phyloP scores from a whole-genome alignment of 768 basidiomycete species.

The Amanita exitialis region DNA sequence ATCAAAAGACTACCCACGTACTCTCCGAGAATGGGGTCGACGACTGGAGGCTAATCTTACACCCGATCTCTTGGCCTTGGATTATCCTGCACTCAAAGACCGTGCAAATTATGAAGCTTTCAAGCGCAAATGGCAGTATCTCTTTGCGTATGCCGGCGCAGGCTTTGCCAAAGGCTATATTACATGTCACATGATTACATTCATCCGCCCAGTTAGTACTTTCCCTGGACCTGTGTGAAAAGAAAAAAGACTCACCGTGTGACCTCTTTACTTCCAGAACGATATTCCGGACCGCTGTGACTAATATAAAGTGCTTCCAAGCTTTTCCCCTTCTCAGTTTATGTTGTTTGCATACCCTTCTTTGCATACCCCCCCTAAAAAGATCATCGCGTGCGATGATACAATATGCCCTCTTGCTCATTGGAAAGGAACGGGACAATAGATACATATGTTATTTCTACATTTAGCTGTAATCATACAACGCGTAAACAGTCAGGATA shows the following conservation, averaged over 20 bases:
- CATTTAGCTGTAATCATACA: background rate
- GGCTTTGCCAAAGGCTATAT: slow-evolving; percentile 77
- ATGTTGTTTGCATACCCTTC: background rate
- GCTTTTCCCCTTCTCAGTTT: background rate
- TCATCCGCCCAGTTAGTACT: slow-evolving; percentile 47
- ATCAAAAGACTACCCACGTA: slow-evolving; percentile 69
- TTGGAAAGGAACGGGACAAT: slow-evolving; percentile 3
- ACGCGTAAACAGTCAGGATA: background rate
- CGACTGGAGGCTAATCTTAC: slow-evolving; percentile 59
- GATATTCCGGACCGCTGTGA: slow-evolving; percentile 41
- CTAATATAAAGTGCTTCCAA: slow-evolving; percentile 17
- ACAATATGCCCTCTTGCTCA: slow-evolving; percentile 9
- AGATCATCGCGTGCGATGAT: background rate
- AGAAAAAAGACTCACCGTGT: slow-evolving; percentile 4
- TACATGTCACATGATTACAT: slow-evolving; percentile 75
- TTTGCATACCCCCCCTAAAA: background rate
- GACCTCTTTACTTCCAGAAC: slow-evolving; percentile 23
- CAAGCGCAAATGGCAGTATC: slow-evolving; percentile 77
- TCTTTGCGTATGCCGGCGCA: slow-evolving; percentile 74
- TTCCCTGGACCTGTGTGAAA: background rate
- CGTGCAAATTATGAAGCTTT: slow-evolving; percentile 52
- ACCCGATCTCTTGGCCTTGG: slow-evolving; percentile 45
- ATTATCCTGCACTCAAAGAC: slow-evolving; percentile 53
- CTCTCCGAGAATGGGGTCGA: slow-evolving; percentile 84
- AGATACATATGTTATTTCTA: background rate